These are phyloP conservation scores for Linum usitatissimum DNA, from an alignment of 345 rosid genomes.

Conservation along the genomic window DNA sequence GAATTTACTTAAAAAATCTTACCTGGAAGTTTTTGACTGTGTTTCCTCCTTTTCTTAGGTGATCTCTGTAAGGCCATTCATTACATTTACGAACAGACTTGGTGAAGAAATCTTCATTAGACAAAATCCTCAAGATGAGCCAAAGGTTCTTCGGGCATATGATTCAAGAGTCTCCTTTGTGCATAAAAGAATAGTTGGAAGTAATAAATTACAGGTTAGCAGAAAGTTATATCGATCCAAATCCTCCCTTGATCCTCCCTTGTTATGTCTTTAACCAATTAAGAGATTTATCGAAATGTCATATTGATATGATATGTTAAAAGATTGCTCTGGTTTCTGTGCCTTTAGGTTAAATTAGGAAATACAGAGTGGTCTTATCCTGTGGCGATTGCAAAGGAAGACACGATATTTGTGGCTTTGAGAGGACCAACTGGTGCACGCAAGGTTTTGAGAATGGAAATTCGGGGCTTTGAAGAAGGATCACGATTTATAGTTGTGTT, in stretches of 20 bases:
- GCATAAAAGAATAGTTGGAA: slow-evolving; percentile 37
- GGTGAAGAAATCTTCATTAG: slow-evolving; percentile 69
- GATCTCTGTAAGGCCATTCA: slow-evolving; percentile 77
- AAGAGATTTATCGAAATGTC: background rate
- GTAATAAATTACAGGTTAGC: slow-evolving; percentile 77
- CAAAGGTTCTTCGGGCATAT: slow-evolving; percentile 61
- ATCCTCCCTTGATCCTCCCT: background rate
- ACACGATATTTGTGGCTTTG: slow-evolving; percentile 72
- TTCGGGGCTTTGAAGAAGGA: slow-evolving; percentile 98
- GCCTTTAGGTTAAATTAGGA: slow-evolving; percentile 56
- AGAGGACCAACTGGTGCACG: slow-evolving; percentile 45
- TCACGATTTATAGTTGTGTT: slow-evolving; percentile 89
- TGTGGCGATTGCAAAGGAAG: slow-evolving; percentile 70
- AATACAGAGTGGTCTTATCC: slow-evolving; percentile 94
- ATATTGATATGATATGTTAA: no score
- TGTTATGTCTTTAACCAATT: background rate
- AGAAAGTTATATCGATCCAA: slow-evolving; percentile 2
- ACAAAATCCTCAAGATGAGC: slow-evolving; percentile 62
- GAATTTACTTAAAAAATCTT: background rate
- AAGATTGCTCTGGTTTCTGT: background rate
- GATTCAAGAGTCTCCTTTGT: slow-evolving; percentile 75
- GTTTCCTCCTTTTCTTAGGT: slow-evolving; percentile 33
- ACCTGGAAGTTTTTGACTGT: slow-evolving; percentile 9
- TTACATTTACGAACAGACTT: slow-evolving; percentile 86
- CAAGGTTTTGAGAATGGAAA: slow-evolving; percentile 57